These are phyloP conservation scores for Aspergillus leporis DNA, from an alignment of 495 filamentous ascomycete species.

Conservation along the genomic window DNA sequence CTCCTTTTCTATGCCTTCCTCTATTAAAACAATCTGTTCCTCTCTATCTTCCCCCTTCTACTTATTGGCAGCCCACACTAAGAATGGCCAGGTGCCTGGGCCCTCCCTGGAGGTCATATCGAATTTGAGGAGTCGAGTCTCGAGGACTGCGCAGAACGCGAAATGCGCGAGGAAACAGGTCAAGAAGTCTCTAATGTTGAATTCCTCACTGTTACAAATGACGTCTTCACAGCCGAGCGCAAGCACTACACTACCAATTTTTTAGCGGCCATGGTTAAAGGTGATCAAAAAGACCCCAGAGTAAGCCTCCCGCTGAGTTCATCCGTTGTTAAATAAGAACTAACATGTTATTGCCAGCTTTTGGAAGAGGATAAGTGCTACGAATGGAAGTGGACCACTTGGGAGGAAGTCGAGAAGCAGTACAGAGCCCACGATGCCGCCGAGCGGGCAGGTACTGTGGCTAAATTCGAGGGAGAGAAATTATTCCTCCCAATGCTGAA, in stretches of 20 bases:
- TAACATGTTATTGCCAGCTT: slow-evolving; percentile 4
- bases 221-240: slow-evolving; percentile 15
- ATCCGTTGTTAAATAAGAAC: neutral
- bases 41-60: neutral
- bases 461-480: neutral
- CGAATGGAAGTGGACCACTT: slow-evolving; percentile 20
- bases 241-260: slow-evolving; percentile 26
- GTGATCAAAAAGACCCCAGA: slow-evolving; percentile 5
- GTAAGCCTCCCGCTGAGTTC: neutral
- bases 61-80: slow-evolving; percentile 2
- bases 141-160: slow-evolving; percentile 18
- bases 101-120: slow-evolving; percentile 23
- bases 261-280: slow-evolving; percentile 8
- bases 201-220: slow-evolving; percentile 21
- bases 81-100: slow-evolving; percentile 19
- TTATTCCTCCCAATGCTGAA: slow-evolving; percentile 19
- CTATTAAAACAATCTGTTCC: neutral
- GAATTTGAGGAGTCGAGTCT: slow-evolving; percentile 16
- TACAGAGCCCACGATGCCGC: slow-evolving; percentile 9
- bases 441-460: neutral
- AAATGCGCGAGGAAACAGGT: slow-evolving; percentile 21
- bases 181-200: slow-evolving; percentile 5
- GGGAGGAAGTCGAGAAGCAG: slow-evolving; percentile 12
- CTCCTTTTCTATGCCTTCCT: neutral
- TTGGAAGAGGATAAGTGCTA: slow-evolving; percentile 20